These are phyloP conservation scores for Salvia miltiorrhiza DNA, from an alignment of 257 asterid genomes.

Conservation along the genomic window DNA sequence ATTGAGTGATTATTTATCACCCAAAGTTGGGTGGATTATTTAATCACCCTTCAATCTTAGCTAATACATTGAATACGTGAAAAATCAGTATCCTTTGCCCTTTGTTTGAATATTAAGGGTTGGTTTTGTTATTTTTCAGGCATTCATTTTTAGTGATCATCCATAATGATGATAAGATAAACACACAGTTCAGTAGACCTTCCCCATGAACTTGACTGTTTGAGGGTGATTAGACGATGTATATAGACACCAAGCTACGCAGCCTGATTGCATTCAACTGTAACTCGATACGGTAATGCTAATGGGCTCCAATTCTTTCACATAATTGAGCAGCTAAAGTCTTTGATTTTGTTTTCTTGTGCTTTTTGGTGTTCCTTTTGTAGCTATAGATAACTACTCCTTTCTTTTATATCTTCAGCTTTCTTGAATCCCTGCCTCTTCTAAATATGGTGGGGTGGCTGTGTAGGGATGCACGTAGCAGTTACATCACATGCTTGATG, in stretches of 20 bases:
- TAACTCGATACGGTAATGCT: conserved; percentile 2
- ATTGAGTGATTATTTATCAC: too few relatives aligned
- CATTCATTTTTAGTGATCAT: neutral
- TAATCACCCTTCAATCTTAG: too few relatives aligned
- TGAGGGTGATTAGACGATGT: conserved; percentile 17
- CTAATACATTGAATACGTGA: too few relatives aligned
- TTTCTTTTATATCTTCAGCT: neutral
- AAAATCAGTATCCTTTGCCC: neutral
- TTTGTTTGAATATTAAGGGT: neutral
- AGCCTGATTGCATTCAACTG: conserved; percentile 11
- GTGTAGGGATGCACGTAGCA: neutral
- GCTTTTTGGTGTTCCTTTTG: conserved; percentile 12
- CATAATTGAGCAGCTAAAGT: conserved; percentile 2
- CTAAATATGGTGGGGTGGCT: neutral
- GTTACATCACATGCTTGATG: neutral
- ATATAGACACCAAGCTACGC: conserved; percentile 6
- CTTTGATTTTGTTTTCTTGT: conserved; percentile 20
- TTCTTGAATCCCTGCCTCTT: neutral
- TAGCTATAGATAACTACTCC: neutral
- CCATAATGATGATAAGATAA: neutral
- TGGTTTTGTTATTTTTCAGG: conserved; percentile 14
- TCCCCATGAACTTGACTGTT: neutral
- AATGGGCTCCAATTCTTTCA: conserved; percentile 20
- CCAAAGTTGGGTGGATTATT: too few relatives aligned
- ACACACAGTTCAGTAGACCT: neutral